Base-by-base conservation (phyloP, 768 basidiomycete genomes). In the Amanita subjunquillea region DNA sequence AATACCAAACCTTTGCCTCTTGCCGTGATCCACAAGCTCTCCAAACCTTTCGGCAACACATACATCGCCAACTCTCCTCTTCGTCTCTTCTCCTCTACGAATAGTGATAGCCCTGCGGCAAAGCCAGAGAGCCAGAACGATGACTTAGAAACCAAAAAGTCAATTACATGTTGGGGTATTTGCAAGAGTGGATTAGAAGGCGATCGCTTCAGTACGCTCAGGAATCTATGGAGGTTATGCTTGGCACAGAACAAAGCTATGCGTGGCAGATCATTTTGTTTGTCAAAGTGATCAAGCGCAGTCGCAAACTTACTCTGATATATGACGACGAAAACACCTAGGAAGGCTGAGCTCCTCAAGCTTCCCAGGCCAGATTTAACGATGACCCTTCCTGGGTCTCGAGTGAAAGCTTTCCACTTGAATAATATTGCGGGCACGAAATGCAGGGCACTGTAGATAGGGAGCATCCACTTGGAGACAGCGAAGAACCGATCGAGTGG, bases 21-120 rank as follows among this genome's bases (percentile, higher is more conserved):
- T 7, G 84, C 79, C 62, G 83, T 80, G 0, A 83, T 73, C 93
- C 92, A 97, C n/a, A 80, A 79, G 50, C 89, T 90, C 71, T 98
- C 93, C 34, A 98, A 65, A 0, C 80, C 90, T 65, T 92, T 90
- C 3, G 95, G 95, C 23, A 97, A 68, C 1, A 83, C 85, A 63
- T 87, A 92, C 91, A 92, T 90, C 55, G 93, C 91, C 57, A 97
- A 70, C 68, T 98, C 95, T 1, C 80, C 87, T 4, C 93, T 77
- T n/a, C 95, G 75, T 60, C 85, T 77, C 69, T 80, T 84, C 62
- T 91, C 93, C 61, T 98, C 95, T 3, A 94, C 77, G 53, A 96
- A 80, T 45, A 98, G 68, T 6, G 90, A 76, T 9, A 95, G 59
- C 10, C 90, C 91, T 8, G 86, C 73, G 6, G 83, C 66, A 40